Conservation (phyloP, 805 yeast species). For the Pichia rugopelliculosa region DNA sequence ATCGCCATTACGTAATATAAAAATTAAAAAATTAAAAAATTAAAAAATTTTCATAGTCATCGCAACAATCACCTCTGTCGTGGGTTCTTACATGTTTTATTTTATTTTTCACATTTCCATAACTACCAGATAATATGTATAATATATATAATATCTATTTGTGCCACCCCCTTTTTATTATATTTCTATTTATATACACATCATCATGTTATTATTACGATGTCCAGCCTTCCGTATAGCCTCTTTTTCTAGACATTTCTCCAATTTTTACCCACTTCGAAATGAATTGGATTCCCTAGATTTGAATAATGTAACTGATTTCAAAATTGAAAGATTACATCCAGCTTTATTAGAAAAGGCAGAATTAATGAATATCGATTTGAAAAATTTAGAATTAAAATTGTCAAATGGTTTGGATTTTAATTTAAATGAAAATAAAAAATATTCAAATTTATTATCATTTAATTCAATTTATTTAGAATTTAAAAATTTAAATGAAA, state of each 20-base stretch:
- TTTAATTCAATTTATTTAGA: constrained; percentile 36
- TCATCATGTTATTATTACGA: background rate
- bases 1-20: no score
- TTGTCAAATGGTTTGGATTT: constrained; percentile 38
- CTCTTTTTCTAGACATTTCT: background rate
- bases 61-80: no score
- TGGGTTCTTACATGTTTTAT: no score
- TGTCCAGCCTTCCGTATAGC: background rate
- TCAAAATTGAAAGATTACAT: constrained; percentile 26
- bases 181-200: no score
- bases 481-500: constrained; percentile 28
- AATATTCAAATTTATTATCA: constrained; percentile 37
- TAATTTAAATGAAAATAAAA: constrained; percentile 41
- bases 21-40: no score
- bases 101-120: no score
- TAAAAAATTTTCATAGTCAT: no score
- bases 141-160: no score
- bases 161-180: no score
- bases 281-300: background rate
- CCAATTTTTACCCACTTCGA: no score
- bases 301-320: background rate
- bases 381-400: constrained; percentile 32
- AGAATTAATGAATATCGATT: constrained; percentile 33
- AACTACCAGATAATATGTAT: no score
- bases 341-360: constrained; percentile 48